Percentiles rank a stretch among this genome's conserved stretches.
phyloP scores from a whole-genome alignment of 257 asterid species.

The Nicotiana sylvestris region DNA sequence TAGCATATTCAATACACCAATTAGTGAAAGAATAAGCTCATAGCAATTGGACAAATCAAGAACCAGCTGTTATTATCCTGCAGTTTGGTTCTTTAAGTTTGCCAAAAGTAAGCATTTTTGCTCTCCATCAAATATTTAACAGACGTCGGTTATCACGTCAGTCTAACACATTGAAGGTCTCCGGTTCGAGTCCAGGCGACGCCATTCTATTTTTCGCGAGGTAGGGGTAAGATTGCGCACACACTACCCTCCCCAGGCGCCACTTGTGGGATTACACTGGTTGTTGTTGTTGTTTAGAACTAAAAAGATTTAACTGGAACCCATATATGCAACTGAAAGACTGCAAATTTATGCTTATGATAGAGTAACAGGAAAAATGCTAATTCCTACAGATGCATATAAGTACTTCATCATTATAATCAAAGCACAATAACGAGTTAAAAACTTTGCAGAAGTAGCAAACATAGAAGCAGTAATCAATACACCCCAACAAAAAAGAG shows the following conservation, averaged over 20 bases:
- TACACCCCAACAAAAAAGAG: background rate
- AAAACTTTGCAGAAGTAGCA: background rate
- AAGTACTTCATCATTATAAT: background rate
- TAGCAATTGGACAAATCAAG: background rate
- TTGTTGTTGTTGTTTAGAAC: no score
- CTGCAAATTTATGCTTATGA: background rate
- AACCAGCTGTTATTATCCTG: background rate
- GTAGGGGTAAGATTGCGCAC: no score
- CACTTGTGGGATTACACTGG: no score
- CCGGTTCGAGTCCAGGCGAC: conserved; percentile 76
- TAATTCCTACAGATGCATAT: background rate
- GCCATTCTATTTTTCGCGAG: conserved; percentile 23
- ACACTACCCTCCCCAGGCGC: no score
- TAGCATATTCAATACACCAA: background rate
- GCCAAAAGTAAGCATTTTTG: no score
- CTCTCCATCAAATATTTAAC: no score
- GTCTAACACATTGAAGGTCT: conserved; percentile 93
- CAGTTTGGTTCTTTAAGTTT: no score
- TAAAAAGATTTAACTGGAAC: no score
- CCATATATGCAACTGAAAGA: background rate
- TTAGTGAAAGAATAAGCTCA: background rate
- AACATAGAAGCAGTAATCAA: background rate
- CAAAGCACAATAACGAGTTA: background rate
- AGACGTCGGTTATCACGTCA: conserved; percentile 40
- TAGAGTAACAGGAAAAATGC: background rate